Percentiles rank a stretch among this genome's conserved stretches.
These are phyloP conservation scores for Allium cepa DNA, from an alignment of 106 monocot species.

Conservation along the genomic window DNA sequence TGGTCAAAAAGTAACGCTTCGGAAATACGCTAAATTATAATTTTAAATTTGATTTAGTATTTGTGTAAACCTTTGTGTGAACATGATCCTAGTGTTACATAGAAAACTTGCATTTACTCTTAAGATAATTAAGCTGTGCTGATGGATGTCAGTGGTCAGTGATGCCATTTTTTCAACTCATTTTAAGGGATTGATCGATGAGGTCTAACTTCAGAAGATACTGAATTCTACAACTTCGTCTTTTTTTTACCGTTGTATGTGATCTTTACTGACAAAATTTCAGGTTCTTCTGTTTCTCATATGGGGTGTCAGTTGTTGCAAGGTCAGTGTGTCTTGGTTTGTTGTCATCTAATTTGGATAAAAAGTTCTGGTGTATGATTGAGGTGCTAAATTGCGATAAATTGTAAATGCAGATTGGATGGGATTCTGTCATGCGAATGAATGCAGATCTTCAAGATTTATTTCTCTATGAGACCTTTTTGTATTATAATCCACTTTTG, in stretches of 20 bases:
- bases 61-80: too few relatives aligned
- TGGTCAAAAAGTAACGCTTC: too few relatives aligned
- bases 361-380: background rate
- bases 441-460: constrained; percentile 68
- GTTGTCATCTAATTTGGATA: background rate
- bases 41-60: too few relatives aligned
- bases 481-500: constrained; percentile 95
- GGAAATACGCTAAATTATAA: background rate
- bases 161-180: too few relatives aligned
- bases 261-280: background rate
- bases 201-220: too few relatives aligned
- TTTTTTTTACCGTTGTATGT: background rate
- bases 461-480: constrained; percentile 91
- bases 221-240: too few relatives aligned
- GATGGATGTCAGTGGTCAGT: background rate
- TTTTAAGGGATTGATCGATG: background rate
- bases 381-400: constrained; percentile 2
- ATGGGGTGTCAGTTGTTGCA: constrained; percentile 83
- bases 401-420: constrained; percentile 57
- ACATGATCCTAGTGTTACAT: background rate
- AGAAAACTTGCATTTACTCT: background rate
- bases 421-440: constrained; percentile 98
- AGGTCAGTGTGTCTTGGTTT: constrained; percentile 44
- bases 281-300: constrained; percentile 76
- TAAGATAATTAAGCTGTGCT: background rate